Percentiles rank a stretch among this genome's conserved stretches.
These are phyloP conservation scores for Macrolepiota dolichaula DNA, from an alignment of 768 basidiomycete genomes.

Conservation along the genomic window DNA sequence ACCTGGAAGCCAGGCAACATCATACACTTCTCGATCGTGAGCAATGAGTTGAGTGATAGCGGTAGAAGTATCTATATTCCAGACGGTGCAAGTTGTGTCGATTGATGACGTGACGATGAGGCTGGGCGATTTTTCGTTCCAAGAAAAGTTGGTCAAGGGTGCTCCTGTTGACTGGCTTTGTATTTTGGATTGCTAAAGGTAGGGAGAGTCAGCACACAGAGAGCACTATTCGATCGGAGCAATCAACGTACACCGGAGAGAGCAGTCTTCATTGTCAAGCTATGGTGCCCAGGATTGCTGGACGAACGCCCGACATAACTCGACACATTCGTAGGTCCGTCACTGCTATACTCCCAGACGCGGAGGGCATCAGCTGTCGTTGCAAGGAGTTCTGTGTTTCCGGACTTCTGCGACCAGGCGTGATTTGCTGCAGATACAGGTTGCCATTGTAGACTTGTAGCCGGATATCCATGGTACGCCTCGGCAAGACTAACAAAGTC, in stretches of 20 bases:
- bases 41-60: conserved; percentile 98
- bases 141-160: conserved; percentile 94
- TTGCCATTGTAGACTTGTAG: conserved; percentile 92
- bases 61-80: conserved; percentile 93
- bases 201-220: conserved; percentile 1
- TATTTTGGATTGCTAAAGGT: conserved; percentile 78
- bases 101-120: conserved; percentile 96
- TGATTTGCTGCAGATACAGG: conserved; percentile 65
- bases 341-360: conserved; percentile 85
- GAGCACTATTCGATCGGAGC: conserved; percentile 8
- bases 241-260: conserved; percentile 68
- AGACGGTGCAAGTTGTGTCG: conserved; percentile 98
- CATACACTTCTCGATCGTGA: conserved; percentile 94
- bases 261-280: conserved; percentile 69
- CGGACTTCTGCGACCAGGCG: conserved; percentile 66
- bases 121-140: conserved; percentile 91
- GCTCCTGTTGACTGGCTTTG: conserved; percentile 82
- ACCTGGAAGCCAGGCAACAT: conserved; percentile 96
- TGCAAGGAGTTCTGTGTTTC: conserved; percentile 78
- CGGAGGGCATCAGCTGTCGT: conserved; percentile 92
- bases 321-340: conserved; percentile 53
- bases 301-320: conserved; percentile 71
- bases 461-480: conserved; percentile 86
- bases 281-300: conserved; percentile 50
- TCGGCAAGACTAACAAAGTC: conserved; percentile 88